Evolutionary conservation across 257 asterid species (phyloP).

Genomic region (Prunella vulgaris): DNA sequence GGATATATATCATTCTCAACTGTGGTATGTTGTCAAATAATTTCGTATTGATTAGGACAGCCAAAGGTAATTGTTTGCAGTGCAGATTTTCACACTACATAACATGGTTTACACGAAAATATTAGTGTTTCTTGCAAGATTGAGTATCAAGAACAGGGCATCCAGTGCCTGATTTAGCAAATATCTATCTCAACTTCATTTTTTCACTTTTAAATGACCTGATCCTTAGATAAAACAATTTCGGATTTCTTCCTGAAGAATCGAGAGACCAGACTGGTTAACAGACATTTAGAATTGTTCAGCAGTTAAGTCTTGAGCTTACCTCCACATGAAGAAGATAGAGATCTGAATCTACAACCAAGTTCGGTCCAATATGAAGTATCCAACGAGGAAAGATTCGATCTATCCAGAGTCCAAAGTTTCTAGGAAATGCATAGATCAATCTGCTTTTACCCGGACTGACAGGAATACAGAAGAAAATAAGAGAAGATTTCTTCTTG

Average conservation of each 20-base stretch:
- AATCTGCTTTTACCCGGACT: conserved; percentile 86
- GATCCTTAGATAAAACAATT: background rate
- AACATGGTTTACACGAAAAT: background rate
- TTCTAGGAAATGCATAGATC: conserved; percentile 63
- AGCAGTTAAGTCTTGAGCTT: background rate
- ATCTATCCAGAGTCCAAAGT: conserved; percentile 64
- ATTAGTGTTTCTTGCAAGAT: background rate
- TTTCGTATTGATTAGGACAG: background rate
- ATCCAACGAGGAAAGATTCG: conserved; percentile 67
- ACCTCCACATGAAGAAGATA: conserved; percentile 88
- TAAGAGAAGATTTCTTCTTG: conserved; percentile 35
- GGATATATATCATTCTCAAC: background rate
- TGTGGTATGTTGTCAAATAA: no score
- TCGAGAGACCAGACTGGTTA: background rate
- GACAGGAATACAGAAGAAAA: conserved; percentile 73
- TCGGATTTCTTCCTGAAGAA: background rate
- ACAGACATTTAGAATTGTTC: background rate
- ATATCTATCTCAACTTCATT: background rate
- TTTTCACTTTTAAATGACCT: background rate
- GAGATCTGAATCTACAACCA: conserved; percentile 78
- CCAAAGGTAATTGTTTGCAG: background rate
- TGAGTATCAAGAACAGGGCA: background rate
- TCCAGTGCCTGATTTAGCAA: background rate
- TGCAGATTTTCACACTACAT: background rate
- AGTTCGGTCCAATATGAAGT: conserved; percentile 66